Evolutionary conservation across 106 monocot species (phyloP), one percentile per base, ranked within the genome.

Genomic region (Narthecium ossifragum): DNA sequence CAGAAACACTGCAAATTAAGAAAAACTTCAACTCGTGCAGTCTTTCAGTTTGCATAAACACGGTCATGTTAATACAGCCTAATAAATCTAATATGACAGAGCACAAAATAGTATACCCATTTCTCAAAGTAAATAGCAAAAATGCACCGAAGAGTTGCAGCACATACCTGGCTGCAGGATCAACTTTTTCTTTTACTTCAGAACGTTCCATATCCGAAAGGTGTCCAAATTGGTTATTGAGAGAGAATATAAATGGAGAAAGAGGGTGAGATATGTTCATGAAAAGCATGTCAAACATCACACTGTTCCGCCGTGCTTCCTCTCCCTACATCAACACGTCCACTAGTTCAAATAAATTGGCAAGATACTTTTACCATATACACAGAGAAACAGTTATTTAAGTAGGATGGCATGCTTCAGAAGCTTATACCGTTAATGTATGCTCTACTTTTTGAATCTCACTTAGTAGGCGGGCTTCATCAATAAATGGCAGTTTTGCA

Each of bases 401-500:
- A n/a, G n/a, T n/a, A n/a, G n/a, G n/a, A n/a, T n/a, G n/a, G n/a
- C n/a, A n/a, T n/a, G n/a, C n/a, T n/a, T n/a, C n/a, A n/a, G n/a
- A n/a, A n/a, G n/a, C n/a, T n/a, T n/a, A n/a, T 86, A 98, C 98
- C 75, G 86, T 91, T 23, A 98, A 67, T 59, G 98, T 98, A 76
- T 98, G 84, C 50, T 88, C 90, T 31, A 98, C 75, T 81, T 82
- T 98, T 39, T 70, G 38, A 47, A 98, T 86, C 71, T 87, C 87
- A 69, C 70, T 38, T 29, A 98, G 77, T 18, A 98, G 77, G 41
- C 98, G 98, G 18, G 34, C 50, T 64, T 98, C 98, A 48, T 91
- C 98, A 54, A 98, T 98, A 65, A 98, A 98, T 51, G 98, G 98
- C 7, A 98, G 79, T 67, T 98, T 98, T 31, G 84, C 87, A 54